Evolutionary conservation across 1,139 yeast species (phyloP).

Genomic region (Debaryomyces subglobosus): DNA sequence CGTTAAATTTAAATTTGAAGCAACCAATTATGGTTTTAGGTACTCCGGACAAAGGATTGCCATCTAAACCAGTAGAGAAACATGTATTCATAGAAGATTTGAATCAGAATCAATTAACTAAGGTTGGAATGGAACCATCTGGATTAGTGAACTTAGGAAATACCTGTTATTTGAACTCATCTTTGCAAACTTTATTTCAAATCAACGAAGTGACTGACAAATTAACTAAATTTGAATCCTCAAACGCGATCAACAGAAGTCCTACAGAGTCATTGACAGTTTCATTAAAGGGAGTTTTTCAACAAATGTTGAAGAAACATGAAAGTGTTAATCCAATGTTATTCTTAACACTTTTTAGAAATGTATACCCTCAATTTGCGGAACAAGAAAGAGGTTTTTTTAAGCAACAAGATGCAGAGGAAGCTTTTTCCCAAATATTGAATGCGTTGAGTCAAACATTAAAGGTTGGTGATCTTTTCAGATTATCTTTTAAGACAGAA

Average conservation of each 20-base stretch:
- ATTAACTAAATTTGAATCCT: conserved; percentile 21
- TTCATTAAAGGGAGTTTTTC: conserved; percentile 47
- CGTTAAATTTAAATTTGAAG: conserved; percentile 60
- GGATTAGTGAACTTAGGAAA: conserved; percentile 91
- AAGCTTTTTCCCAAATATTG: conserved; percentile 82
- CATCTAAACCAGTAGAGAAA: conserved; percentile 58
- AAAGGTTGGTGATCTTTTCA: conserved; percentile 60
- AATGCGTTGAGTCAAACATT: conserved; percentile 53
- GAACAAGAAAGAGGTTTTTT: conserved; percentile 74
- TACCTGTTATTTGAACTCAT: conserved; percentile 91
- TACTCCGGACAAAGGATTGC: conserved; percentile 73
- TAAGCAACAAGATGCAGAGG: conserved; percentile 98
- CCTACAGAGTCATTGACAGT: conserved; percentile 20
- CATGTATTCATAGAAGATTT: conserved; percentile 73
- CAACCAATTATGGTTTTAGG: conserved; percentile 89
- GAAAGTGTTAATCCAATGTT: conserved; percentile 60
- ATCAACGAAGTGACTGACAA: conserved; percentile 59
- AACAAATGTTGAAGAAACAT: conserved; percentile 50
- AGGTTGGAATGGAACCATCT: conserved; percentile 59
- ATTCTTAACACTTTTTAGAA: conserved; percentile 65
- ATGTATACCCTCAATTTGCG: conserved; percentile 83
- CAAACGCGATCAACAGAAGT: conserved; percentile 13
- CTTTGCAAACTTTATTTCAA: conserved; percentile 77
- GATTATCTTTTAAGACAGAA: conserved; percentile 62
- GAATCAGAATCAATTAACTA: conserved; percentile 45